Percentiles rank a stretch among this genome's conserved stretches.
Conservation (phyloP, 306 rosid species). For the Phaseolus lunatus region DNA sequence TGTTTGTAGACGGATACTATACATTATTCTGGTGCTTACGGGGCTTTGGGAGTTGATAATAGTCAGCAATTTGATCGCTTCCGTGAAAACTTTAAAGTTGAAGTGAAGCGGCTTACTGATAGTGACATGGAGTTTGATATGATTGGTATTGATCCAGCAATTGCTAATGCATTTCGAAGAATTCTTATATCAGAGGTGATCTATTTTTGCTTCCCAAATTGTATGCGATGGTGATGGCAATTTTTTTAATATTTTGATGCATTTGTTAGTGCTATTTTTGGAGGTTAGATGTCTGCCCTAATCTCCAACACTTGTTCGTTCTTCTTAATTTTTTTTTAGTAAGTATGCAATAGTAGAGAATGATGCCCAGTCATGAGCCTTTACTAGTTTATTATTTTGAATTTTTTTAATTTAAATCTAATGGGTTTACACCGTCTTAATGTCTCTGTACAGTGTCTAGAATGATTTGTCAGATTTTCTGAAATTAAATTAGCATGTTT, state of each 20-base stretch:
- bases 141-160: constrained; percentile 93
- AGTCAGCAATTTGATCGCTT: constrained; percentile 71
- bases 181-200: constrained; percentile 93
- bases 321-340: background rate
- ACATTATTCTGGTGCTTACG: constrained; percentile 87
- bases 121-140: constrained; percentile 88
- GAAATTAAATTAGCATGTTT: too few relatives aligned
- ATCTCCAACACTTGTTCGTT: background rate
- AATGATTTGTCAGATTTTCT: constrained; percentile 2
- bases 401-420: background rate
- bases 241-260: constrained; percentile 14
- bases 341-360: background rate
- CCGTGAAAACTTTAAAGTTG: constrained; percentile 73
- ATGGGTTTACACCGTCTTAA: background rate
- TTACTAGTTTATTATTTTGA: background rate
- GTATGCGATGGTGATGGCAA: background rate
- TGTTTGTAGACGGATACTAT: constrained; percentile 81
- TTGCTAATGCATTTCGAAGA: constrained; percentile 94
- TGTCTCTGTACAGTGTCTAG: background rate
- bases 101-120: constrained; percentile 63
- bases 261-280: constrained; percentile 5
- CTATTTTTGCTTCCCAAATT: background rate
- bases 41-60: constrained; percentile 72
- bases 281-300: background rate
- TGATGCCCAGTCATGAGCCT: background rate